Evolutionary conservation across 1,284 basidiomycete genomes (phyloP).

Genomic region (Trametes versicolor): DNA sequence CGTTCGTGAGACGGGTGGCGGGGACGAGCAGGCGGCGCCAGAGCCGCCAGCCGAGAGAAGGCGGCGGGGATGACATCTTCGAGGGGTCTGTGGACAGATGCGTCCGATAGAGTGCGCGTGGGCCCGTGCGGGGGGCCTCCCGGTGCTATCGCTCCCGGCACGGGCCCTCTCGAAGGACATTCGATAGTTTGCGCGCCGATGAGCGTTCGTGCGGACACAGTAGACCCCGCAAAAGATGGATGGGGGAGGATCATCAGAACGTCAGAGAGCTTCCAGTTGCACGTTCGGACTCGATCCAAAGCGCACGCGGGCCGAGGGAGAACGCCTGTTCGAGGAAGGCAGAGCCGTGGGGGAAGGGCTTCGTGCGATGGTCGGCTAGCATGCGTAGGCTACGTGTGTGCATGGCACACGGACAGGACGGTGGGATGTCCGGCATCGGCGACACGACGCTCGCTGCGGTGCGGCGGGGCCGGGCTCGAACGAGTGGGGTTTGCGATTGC

Average conservation of each 20-base stretch:
- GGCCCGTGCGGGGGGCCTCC: conserved; percentile 17
- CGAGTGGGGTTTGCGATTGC: neutral
- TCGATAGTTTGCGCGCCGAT: conserved; percentile 16
- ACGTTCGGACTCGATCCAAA: conserved; percentile 11
- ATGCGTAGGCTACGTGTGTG: conserved; percentile 22
- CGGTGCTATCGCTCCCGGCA: conserved; percentile 17
- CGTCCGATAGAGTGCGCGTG: conserved; percentile 31
- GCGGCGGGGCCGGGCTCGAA: conserved; percentile 9
- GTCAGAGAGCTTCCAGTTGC: conserved; percentile 12
- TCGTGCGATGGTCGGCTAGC: conserved; percentile 35
- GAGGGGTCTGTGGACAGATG: conserved; percentile 30
- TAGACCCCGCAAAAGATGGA: conserved; percentile 23
- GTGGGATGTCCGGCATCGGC: conserved; percentile 23
- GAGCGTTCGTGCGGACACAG: conserved; percentile 26
- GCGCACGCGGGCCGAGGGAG: conserved; percentile 23
- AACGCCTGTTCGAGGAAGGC: conserved; percentile 15
- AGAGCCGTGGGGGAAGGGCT: conserved; percentile 17
- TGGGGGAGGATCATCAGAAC: conserved; percentile 26
- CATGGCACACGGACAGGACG: conserved; percentile 18
- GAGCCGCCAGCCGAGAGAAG: conserved; percentile 28
- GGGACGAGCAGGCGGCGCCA: conserved; percentile 17
- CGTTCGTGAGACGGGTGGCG: conserved; percentile 29
- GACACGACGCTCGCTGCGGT: conserved; percentile 7
- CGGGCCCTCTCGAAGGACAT: conserved; percentile 10
- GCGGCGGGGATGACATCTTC: conserved; percentile 29